A percentile compares a stretch with the other conserved stretches of the same genome.
Evolutionary conservation across 306 rosid species (phyloP).

Genomic region (Trifolium repens): DNA sequence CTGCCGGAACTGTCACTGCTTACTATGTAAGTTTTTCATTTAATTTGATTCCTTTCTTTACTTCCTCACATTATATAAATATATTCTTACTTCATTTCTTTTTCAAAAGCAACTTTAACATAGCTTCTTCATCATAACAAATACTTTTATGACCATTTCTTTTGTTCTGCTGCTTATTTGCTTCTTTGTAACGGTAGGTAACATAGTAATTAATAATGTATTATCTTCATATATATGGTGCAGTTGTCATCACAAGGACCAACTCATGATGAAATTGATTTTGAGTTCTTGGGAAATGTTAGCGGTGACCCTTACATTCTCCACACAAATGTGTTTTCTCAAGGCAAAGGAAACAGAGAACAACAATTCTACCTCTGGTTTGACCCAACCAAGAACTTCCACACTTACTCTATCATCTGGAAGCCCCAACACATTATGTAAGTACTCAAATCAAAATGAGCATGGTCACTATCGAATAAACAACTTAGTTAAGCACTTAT

Average conservation of each 20-base stretch:
- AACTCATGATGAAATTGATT: constrained; percentile 88
- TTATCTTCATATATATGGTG: constrained; percentile 17
- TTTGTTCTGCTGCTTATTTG: neutral
- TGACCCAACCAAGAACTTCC: constrained; percentile 85
- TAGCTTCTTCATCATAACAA: neutral
- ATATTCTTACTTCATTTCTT: neutral
- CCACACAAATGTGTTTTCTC: constrained; percentile 78
- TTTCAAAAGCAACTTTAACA: neutral
- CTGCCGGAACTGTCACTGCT: constrained; percentile 90
- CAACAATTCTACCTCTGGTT: constrained; percentile 91
- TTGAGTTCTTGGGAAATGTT: constrained; percentile 87
- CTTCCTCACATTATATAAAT: neutral
- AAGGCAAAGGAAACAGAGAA: constrained; percentile 82
- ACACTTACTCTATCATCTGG: constrained; percentile 89
- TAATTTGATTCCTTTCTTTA: constrained; percentile 19
- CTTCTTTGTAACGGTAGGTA: neutral
- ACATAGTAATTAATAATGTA: no score
- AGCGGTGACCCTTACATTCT: constrained; percentile 82
- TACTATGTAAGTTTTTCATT: constrained; percentile 58
- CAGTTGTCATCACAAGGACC: constrained; percentile 81
- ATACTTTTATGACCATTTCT: neutral
- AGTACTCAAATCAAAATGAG: neutral
- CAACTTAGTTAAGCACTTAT: neutral
- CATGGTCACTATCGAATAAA: neutral
- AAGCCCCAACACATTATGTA: constrained; percentile 80